Evolutionary conservation across 2,329 filamentous ascomycete species (phyloP), one percentile per base, ranked within the genome.

Genomic region (Orbilia blumenaviensis): DNA sequence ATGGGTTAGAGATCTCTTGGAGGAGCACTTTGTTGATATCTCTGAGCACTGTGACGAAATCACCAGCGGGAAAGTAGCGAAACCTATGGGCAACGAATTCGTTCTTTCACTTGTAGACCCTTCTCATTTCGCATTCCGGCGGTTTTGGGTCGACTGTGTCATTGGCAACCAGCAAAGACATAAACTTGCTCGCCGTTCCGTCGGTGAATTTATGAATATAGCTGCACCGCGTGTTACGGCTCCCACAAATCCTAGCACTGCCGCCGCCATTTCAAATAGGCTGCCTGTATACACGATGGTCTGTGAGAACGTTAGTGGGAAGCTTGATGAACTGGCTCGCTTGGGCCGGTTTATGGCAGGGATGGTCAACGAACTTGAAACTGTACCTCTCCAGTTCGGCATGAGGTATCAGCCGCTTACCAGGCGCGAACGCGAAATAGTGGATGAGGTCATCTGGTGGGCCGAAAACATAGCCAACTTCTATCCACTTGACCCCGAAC

Each of bases 111-210:
- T 61, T 3, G 14, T 23, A 3, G 56, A 61, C 3, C 56, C 56
- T 7, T 44, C 36, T 16, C 38, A 41, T 4, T 23, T 42, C 7
- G 34, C 14, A 12, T 42, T 61, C 21, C 56, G 56, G 21, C 36
- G 36, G 18, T 61, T 61, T 23, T 61, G 56, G 56, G 36, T 61
- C 16, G 25, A 44, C 36, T 61, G 56, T 44, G 36, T 29, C 23
- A 44, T 61, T 29, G 56, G 56, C 5, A 42, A 29, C 23, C 36
- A 44, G 12, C n/a, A 42, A 14, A 61, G 44, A 32, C 38, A 61
- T 14, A 36, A 27, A 12, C 21, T 61, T 14, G 38, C 38, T 14
- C 56, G 36, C 5, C 34, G 34, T 5, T 44, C 56, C 5, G 56
- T 44, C 38, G 23, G 44, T 12, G 34, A 61, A n/a, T 61, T 61